Evolutionary conservation across 768 basidiomycete genomes (phyloP).

Genomic region (Coprinopsis marcescibilis): DNA sequence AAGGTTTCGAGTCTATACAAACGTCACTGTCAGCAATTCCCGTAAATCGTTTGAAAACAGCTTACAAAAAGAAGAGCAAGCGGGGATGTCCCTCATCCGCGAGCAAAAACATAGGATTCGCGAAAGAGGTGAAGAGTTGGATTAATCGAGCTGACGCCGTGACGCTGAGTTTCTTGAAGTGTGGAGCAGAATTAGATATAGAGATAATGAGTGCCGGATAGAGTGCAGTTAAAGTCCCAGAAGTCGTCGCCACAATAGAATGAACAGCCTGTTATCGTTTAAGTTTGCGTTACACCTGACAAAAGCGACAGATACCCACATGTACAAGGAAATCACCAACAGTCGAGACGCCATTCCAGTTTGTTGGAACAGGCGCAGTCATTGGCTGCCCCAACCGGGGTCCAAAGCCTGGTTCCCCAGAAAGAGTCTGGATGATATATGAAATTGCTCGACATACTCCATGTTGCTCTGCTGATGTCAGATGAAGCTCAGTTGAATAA

Average conservation of each 20-base stretch:
- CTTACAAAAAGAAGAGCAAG: slow-evolving; percentile 85
- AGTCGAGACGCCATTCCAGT: slow-evolving; percentile 69
- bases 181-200: slow-evolving; percentile 82
- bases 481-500: not conserved
- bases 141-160: slow-evolving; percentile 78
- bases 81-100: slow-evolving; percentile 95
- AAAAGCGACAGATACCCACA: slow-evolving; percentile 35
- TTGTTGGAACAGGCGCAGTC: slow-evolving; percentile 62
- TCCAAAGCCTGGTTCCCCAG: slow-evolving; percentile 78
- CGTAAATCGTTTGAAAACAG: slow-evolving; percentile 1
- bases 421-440: slow-evolving; percentile 88
- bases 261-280: slow-evolving; percentile 65
- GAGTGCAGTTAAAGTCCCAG: slow-evolving; percentile 71
- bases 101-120: slow-evolving; percentile 82
- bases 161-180: slow-evolving; percentile 75
- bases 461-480: slow-evolving; percentile 65
- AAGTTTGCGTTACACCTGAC: not conserved
- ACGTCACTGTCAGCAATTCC: not conserved
- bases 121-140: slow-evolving; percentile 89
- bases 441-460: slow-evolving; percentile 85
- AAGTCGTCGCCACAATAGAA: slow-evolving; percentile 82
- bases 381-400: slow-evolving; percentile 59
- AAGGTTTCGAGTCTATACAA: slow-evolving; percentile 77
- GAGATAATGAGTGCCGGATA: slow-evolving; percentile 93
- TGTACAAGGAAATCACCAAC: slow-evolving; percentile 86